These are phyloP conservation scores for Kondoa malvinella DNA, from an alignment of 768 basidiomycete genomes.

Conservation along the genomic window DNA sequence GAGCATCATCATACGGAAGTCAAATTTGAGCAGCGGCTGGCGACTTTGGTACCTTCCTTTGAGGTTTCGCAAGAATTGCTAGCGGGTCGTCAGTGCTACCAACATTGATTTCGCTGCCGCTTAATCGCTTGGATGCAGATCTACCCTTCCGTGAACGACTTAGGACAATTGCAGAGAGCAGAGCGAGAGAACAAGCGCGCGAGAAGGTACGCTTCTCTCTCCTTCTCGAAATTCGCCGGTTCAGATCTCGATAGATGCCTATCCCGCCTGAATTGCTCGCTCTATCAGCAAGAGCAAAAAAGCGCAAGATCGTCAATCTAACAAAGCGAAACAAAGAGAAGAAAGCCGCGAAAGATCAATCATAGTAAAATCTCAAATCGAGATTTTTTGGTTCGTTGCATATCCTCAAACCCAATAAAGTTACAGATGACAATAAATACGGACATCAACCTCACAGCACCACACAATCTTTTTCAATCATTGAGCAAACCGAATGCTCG, in stretches of 20 bases:
- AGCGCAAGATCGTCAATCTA: neutral
- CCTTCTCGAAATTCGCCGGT: neutral
- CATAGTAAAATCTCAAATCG: too few relatives aligned
- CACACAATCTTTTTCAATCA: too few relatives aligned
- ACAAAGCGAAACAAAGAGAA: neutral
- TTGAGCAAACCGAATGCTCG: neutral
- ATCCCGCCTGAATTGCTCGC: neutral
- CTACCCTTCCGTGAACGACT: neutral
- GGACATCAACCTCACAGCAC: neutral
- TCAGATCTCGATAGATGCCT: neutral
- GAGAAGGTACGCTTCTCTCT: neutral
- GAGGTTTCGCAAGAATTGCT: neutral
- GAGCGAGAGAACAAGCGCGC: neutral
- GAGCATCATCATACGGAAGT: constrained; percentile 4
- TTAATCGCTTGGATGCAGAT: too few relatives aligned
- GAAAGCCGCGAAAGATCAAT: neutral
- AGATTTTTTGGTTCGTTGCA: too few relatives aligned
- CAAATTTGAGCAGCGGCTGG: neutral
- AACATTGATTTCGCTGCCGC: too few relatives aligned
- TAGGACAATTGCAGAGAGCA: neutral
- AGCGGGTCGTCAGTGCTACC: neutral
- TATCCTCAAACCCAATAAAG: neutral
- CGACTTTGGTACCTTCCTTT: neutral
- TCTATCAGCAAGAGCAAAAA: neutral
- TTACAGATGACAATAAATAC: neutral